Evolutionary conservation across 106 monocot genomes (phyloP).

Genomic region (Dioscorea alata): DNA sequence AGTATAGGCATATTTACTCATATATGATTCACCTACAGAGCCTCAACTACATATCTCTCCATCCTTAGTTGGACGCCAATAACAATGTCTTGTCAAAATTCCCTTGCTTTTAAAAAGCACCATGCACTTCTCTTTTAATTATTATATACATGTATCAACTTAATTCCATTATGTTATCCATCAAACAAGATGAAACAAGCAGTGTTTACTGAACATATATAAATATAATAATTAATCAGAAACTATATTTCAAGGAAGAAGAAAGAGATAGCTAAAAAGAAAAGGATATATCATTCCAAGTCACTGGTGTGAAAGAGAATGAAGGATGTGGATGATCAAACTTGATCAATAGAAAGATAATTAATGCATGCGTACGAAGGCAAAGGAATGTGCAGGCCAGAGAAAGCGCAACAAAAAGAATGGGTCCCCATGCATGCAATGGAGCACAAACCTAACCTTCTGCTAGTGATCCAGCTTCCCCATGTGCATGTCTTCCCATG

Average conservation of each 20-base stretch:
- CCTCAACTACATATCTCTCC: background rate
- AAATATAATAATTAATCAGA: background rate
- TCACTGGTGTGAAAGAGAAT: slow-evolving; percentile 5
- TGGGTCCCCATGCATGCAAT: background rate
- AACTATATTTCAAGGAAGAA: background rate
- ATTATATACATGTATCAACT: background rate
- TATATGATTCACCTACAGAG: background rate
- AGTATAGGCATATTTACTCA: background rate
- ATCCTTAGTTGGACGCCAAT: background rate
- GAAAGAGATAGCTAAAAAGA: background rate
- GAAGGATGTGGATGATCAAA: background rate
- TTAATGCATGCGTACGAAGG: background rate
- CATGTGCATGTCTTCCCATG: slow-evolving; percentile 4
- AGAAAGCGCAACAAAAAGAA: slow-evolving; percentile 9
- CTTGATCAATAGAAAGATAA: background rate
- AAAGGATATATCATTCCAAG: background rate
- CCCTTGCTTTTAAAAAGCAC: too few species aligned
- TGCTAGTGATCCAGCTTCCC: background rate
- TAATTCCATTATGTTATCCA: background rate
- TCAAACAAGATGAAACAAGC: background rate
- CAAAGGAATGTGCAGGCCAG: slow-evolving; percentile 11
- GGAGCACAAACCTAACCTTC: background rate
- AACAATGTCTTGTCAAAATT: too few species aligned
- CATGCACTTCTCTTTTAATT: background rate
- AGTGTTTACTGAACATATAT: background rate